These are phyloP conservation scores for Saccharum hybrid DNA, from an alignment of 202 grass and related monocot genomes.

Conservation along the genomic window DNA sequence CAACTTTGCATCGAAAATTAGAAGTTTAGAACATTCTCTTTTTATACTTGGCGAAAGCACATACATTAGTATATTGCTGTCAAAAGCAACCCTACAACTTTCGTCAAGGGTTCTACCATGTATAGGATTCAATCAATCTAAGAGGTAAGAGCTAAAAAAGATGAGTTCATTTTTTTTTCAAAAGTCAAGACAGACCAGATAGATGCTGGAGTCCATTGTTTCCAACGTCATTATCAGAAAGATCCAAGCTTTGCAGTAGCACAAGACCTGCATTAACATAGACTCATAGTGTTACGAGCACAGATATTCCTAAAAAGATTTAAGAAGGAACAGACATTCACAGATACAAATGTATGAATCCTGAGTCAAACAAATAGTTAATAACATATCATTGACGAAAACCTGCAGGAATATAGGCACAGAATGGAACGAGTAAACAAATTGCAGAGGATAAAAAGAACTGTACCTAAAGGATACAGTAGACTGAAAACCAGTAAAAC, in stretches of 20 bases:
- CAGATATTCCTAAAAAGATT: constrained; percentile 6
- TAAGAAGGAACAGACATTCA: neutral
- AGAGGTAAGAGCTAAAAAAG: neutral
- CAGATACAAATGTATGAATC: neutral
- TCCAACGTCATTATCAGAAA: constrained; percentile 88
- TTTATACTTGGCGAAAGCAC: neutral
- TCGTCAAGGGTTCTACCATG: neutral
- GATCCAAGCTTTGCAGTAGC: constrained; percentile 73
- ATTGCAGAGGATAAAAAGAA: neutral
- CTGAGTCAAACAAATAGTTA: neutral
- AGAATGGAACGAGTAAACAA: constrained; percentile 10
- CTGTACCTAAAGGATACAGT: constrained; percentile 1
- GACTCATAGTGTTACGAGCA: constrained; percentile 23
- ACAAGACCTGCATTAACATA: constrained; percentile 65
- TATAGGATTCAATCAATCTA: neutral
- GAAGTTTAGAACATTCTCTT: neutral
- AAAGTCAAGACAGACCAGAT: constrained; percentile 60
- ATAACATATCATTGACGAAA: neutral
- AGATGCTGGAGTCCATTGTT: constrained; percentile 73
- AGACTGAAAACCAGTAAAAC: constrained; percentile 15
- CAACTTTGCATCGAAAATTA: neutral
- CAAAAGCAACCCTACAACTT: neutral
- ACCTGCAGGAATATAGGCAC: neutral
- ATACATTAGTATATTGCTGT: constrained; percentile 12
- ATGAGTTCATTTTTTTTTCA: neutral